Base-by-base conservation (phyloP, 257 asterid species). In the Lantana camara region DNA sequence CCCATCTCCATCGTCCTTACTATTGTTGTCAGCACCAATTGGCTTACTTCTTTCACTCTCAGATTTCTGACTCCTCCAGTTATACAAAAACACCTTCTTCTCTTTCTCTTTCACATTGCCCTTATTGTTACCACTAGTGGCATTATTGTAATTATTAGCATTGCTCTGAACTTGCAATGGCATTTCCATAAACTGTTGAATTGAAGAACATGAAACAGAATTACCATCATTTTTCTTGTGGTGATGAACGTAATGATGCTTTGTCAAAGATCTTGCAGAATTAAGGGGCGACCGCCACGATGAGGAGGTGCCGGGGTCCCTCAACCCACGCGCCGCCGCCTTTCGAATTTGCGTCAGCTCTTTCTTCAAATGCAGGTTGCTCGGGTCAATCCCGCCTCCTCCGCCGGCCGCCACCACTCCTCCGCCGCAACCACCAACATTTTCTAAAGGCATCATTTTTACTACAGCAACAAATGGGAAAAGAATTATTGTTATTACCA, bases 261-360 rank as follows among this genome's bases (percentile, higher is more conserved):
- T 85, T 14, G 85, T 80, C 3, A 77, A 81, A 56, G 99, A 87
- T 94, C 96, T 80, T 11, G 91, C 82, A 3, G 96, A 81, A 67
- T 73, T 79, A 2, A 80, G 66, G 12, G 96, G 97, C 2, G 96
- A 86, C 76, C 93, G 81, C 96, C 95, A 86, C 20, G 96, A 77
- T 9, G 95, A 84, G 30, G 91, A 84, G 59, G 99, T 94, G 10
- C 96, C 97, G 21, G 99, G 99, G 75, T 94, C 99, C 65, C 90
- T 80, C 4, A 94, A 77, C 55, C 70, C 93, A 21, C 88, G 77
- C 34, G 98, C 90, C 10, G 98, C 90, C 10, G 96, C 96, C 83
- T 94, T 94, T 22, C 92, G 85, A 66, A 94, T 88, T 75, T 88
- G 96, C 6, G 96, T 91, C 50, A 91, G 54, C 73, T 94, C 98